Evolutionary conservation across 2,329 filamentous ascomycete species (phyloP).

Genomic region (Macrophomina pseudophaseolina): DNA sequence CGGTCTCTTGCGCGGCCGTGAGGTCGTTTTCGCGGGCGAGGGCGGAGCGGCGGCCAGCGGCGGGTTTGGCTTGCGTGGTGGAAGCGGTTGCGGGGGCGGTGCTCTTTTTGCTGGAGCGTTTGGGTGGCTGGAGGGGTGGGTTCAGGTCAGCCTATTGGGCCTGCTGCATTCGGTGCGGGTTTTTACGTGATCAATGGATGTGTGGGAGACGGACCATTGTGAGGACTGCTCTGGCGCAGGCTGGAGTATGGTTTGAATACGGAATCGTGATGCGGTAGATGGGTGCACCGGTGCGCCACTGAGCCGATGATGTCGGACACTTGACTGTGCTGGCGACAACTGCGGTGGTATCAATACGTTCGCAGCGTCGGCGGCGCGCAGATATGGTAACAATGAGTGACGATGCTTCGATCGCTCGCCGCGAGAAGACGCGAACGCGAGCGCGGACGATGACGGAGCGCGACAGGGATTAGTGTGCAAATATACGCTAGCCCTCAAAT

Average conservation of each 20-base stretch:
- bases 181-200: background rate
- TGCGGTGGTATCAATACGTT: too few relatives aligned
- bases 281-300: too few relatives aligned
- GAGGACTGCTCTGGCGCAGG: background rate
- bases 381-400: background rate
- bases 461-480: constrained; percentile 2
- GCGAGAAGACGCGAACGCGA: background rate
- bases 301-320: too few relatives aligned
- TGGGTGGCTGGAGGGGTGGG: background rate
- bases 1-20: constrained; percentile 79
- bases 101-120: constrained; percentile 3
- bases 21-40: constrained; percentile 92
- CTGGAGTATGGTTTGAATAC: too few relatives aligned
- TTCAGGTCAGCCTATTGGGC: too few relatives aligned
- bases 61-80: background rate
- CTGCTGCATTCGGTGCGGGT: background rate
- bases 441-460: background rate
- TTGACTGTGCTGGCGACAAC: too few relatives aligned
- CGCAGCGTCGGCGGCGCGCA: background rate
- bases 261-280: too few relatives aligned
- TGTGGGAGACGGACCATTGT: background rate
- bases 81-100: background rate
- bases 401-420: background rate
- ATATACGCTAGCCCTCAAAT: background rate
- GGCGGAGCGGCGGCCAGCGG: constrained; percentile 69